Percentiles rank a stretch among this genome's conserved stretches.
Conservation (phyloP, 1,139 yeast genomes). For the Candida tropicalis region DNA sequence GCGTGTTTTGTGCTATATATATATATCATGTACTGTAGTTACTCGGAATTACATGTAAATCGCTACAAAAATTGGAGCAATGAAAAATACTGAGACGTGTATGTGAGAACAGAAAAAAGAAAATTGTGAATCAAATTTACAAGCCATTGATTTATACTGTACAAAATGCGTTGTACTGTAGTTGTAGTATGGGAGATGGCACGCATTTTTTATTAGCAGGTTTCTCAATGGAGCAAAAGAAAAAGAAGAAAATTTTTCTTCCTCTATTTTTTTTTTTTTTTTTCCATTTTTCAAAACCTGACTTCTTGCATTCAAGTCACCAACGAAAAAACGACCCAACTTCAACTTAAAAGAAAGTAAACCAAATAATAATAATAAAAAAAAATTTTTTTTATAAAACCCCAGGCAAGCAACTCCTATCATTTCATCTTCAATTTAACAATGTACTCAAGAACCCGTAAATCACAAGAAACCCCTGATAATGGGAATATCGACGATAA, state of each 20-base stretch:
- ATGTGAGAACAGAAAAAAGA: no score
- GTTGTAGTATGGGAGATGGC: neutral
- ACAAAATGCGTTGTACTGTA: no score
- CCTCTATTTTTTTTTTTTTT: no score
- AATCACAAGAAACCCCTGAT: slow-evolving; percentile 15
- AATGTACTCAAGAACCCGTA: slow-evolving; percentile 20
- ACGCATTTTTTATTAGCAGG: neutral
- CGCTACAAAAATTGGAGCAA: no score
- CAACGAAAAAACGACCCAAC: slow-evolving; percentile 4
- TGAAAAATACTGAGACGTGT: no score
- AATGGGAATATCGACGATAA: slow-evolving; percentile 15
- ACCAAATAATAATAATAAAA: neutral
- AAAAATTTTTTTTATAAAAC: neutral
- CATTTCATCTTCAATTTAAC: neutral
- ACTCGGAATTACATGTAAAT: no score
- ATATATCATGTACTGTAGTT: no score
- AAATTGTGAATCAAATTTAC: no score
- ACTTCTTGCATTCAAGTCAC: neutral
- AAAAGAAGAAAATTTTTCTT: slow-evolving; percentile 1
- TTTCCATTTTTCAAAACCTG: slow-evolving; percentile 2
- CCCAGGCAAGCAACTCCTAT: neutral
- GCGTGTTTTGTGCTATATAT: no score
- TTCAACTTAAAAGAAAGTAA: neutral
- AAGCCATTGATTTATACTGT: neutral
- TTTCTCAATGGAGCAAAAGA: neutral